Conservation (phyloP, 2,329 filamentous ascomycete species). For the Trichoderma pleuroti region DNA sequence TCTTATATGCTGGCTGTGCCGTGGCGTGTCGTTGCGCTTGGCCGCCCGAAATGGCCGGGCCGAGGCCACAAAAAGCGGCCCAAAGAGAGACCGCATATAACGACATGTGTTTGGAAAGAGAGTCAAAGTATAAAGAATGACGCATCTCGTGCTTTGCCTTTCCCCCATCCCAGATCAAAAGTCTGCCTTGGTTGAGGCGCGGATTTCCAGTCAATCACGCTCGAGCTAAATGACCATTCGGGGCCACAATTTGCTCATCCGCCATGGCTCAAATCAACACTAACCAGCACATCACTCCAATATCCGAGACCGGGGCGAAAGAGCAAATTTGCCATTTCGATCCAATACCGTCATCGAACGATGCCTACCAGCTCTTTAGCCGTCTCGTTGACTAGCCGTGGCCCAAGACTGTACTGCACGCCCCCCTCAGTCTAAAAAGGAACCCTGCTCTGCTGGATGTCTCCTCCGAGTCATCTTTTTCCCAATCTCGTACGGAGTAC, state of each 20-base stretch:
- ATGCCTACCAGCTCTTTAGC: neutral
- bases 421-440: neutral
- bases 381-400: neutral
- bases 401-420: neutral
- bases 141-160: neutral
- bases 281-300: neutral
- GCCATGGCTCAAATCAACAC: neutral
- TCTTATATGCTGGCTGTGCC: neutral
- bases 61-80: neutral
- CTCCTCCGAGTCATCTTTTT: neutral
- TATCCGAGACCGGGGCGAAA: neutral
- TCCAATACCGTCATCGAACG: neutral
- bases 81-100: neutral
- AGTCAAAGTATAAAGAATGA: neutral
- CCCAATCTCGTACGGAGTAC: slow-evolving; percentile 12
- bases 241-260: neutral
- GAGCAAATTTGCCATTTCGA: neutral
- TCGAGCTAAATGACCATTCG: neutral
- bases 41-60: neutral
- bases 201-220: neutral
- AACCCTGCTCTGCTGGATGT: neutral
- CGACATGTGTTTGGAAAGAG: neutral
- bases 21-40: slow-evolving; percentile 16
- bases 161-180: neutral
- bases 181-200: slow-evolving; percentile 16